Evolutionary conservation across 805 yeast genomes (phyloP).

Genomic region (Ogataea trehaloabstinens): DNA sequence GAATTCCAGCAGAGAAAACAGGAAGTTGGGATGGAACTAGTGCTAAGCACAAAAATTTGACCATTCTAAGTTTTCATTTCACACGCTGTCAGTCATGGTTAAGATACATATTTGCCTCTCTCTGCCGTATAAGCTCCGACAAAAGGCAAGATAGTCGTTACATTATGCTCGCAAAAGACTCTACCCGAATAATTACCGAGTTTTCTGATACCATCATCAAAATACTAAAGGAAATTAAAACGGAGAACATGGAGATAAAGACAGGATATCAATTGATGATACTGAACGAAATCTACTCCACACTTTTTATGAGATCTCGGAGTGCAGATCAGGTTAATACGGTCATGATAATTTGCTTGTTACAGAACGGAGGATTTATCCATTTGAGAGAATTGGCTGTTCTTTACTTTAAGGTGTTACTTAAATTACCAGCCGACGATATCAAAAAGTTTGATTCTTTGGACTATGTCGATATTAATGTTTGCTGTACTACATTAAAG

Average conservation of each 20-base stretch:
- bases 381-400: constrained; percentile 29
- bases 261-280: constrained; percentile 27
- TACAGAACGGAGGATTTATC: constrained; percentile 50
- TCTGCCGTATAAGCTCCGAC: constrained; percentile 29
- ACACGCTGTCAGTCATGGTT: constrained; percentile 46
- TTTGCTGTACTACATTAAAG: constrained; percentile 23
- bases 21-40: constrained; percentile 43
- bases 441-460: constrained; percentile 16
- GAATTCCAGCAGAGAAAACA: constrained; percentile 38
- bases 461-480: constrained; percentile 25
- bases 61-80: constrained; percentile 51
- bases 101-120: constrained; percentile 30
- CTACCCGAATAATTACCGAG: constrained; percentile 24
- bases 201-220: constrained; percentile 22
- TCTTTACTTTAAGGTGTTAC: constrained; percentile 24
- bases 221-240: constrained; percentile 14
- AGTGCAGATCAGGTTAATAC: constrained; percentile 34
- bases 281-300: constrained; percentile 25
- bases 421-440: constrained; percentile 14
- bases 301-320: constrained; percentile 23
- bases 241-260: constrained; percentile 21
- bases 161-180: constrained; percentile 26
- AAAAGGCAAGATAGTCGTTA: constrained; percentile 44
- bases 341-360: constrained; percentile 44
- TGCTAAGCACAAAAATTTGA: constrained; percentile 61